These are phyloP conservation scores for Zygoascus sp. DNA, from an alignment of 1,139 yeast species.

Conservation along the genomic window DNA sequence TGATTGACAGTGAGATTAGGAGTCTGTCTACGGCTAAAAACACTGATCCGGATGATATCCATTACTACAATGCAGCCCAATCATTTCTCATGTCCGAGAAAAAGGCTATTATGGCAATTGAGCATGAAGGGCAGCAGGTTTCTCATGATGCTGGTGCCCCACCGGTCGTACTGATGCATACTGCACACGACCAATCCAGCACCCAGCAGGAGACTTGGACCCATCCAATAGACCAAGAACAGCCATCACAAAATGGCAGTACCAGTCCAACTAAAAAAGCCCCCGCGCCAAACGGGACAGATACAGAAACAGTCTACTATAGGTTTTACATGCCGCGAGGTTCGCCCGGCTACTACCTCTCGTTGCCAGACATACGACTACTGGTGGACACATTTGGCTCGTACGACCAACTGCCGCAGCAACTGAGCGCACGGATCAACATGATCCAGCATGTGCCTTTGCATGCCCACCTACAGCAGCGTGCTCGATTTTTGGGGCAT, in stretches of 20 bases:
- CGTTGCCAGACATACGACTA: slow-evolving; percentile 15
- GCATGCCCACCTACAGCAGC: slow-evolving; percentile 8
- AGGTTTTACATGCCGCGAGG: slow-evolving; percentile 17
- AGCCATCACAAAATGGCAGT: neutral
- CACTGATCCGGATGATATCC: neutral
- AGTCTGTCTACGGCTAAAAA: neutral
- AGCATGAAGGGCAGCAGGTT: too few relatives aligned
- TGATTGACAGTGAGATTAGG: neutral
- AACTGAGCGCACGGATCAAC: slow-evolving; percentile 8
- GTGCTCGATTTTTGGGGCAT: slow-evolving; percentile 17
- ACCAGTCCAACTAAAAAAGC: too few relatives aligned
- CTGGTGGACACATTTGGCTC: slow-evolving; percentile 13
- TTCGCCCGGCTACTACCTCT: slow-evolving; percentile 14
- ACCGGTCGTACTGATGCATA: neutral
- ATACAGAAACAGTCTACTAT: slow-evolving; percentile 12
- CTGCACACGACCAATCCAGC: neutral
- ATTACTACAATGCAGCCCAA: neutral
- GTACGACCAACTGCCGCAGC: slow-evolving; percentile 15
- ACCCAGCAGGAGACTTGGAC: too few relatives aligned
- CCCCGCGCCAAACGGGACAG: too few relatives aligned
- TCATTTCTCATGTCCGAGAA: too few relatives aligned
- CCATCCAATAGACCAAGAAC: neutral
- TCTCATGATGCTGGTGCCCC: too few relatives aligned
- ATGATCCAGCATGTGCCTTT: slow-evolving; percentile 5
- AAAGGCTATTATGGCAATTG: too few relatives aligned